Conservation (phyloP, 306 rosid genomes). For the Quercus robur region DNA sequence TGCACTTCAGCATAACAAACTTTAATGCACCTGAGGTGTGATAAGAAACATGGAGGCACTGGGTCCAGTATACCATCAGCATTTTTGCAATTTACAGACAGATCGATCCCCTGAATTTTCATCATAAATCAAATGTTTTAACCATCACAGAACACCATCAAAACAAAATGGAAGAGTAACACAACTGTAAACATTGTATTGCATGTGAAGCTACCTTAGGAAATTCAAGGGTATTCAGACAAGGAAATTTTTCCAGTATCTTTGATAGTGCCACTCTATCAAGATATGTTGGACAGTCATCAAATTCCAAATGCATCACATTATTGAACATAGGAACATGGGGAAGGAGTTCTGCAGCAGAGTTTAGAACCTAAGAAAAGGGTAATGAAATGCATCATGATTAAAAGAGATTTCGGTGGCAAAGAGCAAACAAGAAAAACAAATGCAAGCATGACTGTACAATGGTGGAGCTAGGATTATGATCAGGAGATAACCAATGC, state of each 20-base stretch:
- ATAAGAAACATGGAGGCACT: not conserved
- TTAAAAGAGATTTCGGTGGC: not conserved
- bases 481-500: too few species aligned
- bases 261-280: not conserved
- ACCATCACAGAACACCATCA: not conserved
- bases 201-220: not conserved
- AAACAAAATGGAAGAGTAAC: not conserved
- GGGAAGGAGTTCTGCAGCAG: not conserved
- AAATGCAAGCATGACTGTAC: too few species aligned
- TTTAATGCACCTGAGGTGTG: not conserved
- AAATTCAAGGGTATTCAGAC: not conserved
- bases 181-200: not conserved
- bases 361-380: not conserved
- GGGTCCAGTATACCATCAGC: not conserved
- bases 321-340: not conserved
- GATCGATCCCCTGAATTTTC: not conserved
- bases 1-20: not conserved
- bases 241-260: not conserved
- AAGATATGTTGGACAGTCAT: not conserved
- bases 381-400: not conserved
- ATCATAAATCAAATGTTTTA: not conserved
- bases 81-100: not conserved
- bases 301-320: not conserved
- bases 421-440: not conserved
- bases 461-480: too few species aligned